Evolutionary conservation across 139 green algal species (phyloP), one percentile per base, ranked within the genome.

Genomic region (Tetradesmus lagerheimii): DNA sequence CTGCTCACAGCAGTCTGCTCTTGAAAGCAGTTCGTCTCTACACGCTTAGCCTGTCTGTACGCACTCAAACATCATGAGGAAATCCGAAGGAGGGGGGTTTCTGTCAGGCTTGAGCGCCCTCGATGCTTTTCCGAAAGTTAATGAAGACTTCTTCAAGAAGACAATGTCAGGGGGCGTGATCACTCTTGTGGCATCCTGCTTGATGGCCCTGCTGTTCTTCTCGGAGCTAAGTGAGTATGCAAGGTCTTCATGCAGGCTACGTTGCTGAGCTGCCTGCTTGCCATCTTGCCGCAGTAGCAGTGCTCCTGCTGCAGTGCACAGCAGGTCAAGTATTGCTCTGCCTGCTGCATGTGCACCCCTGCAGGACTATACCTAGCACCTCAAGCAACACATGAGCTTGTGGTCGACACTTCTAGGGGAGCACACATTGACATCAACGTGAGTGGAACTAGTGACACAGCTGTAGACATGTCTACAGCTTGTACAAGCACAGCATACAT

Each of bases 191-290:
- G 94, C 96, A 3, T 94, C 93, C 18, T 67, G 97, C 27, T 85
- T 99, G 18, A 99, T 99, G 98, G 62, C 94, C 0, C 41, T 98
- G 2, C 94, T 99, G 4, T 99, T 99, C 91, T 83, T 98, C 0
- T 97, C 93, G 1, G 98, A 99, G 90, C 93, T 99, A 3, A 86
- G 96, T 98, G 86, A 95, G 97, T 93, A 4, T 15, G 23, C n/a
- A 18, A 0, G 41, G 41, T n/a, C 11, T 27, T 11, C 27, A 0
- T 5, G 39, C 39, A 11, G 2, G 57, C 57, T 71, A 14, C 47
- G 12, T 62, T 1, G 23, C n/a, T n/a, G 57, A 71, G 57, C 57
- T 31, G 57, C 3, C 57, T 71, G 57, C 23, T n/a, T 71, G 18
- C 57, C 25, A 71, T 71, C 79, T 67, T 34, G 14, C 23, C 57